Evolutionary conservation across 306 rosid species (phyloP), one percentile per base, ranked within the genome.

Genomic region (Begonia peltatifolia): DNA sequence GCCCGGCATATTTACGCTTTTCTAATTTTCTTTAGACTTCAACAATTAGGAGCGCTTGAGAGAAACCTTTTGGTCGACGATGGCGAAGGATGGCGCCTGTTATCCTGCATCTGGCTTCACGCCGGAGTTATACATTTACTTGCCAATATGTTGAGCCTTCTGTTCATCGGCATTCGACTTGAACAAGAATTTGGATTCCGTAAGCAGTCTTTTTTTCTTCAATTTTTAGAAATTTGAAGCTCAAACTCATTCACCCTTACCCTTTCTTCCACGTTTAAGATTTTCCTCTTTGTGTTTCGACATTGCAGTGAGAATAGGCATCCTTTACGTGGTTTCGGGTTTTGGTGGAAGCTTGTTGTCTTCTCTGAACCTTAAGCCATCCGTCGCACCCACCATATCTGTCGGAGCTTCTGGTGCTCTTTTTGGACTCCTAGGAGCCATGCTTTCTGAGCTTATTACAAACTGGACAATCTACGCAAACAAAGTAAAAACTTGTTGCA

Each of bases 361-460:
- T 13, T 5, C 71, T 22, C 22, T 92, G 50, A 54, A 46, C 65
- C 41, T 77, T 49, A 42, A 46, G 38, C 11, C 56, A 12, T 1
- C 62, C 1, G 3, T 0, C 25, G 13, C 15, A 10, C 41, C 53
- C 47, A 46, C 63, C 20, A 50, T 92, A 54, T 92, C 96, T 1
- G 94, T 92, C 23, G 99, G 99, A 0, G 99, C 99, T 35, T 92
- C 99, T 0, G 94, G 94, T 48, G 93, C 99, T 8, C 96, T 86
- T 62, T 92, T 92, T 14, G 99, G 99, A 12, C 73, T 86, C 60
- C 52, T 86, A 18, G 99, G 95, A 55, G 76, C 87, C 69, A 79
- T 86, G 99, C 88, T 92, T 57, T 92, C 99, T 12, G 99, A 92
- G 79, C 96, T 92, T 63, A 64, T 92, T n/a, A 86, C 73, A 23